Percentiles rank a stretch among this genome's conserved stretches.
Evolutionary conservation across 2,329 filamentous ascomycete genomes (phyloP).

Genomic region (Paraphoma chrysanthemicola): DNA sequence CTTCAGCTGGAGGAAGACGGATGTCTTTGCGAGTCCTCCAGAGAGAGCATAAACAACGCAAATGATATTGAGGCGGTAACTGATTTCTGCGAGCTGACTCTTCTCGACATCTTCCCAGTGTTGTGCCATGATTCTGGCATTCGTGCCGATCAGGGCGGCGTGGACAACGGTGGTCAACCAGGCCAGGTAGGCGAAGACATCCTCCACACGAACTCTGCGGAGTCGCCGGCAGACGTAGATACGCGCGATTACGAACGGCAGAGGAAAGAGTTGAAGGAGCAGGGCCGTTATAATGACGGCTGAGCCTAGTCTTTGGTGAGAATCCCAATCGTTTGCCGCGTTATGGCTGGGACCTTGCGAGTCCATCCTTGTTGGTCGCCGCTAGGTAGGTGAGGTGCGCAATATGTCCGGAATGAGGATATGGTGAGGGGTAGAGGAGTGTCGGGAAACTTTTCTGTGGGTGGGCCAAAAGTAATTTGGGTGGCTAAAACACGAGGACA

Average conservation of each 20-base stretch:
- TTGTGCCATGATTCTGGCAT: background rate
- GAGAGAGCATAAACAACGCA: conserved; percentile 1
- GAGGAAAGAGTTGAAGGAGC: background rate
- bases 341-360: too few relatives aligned
- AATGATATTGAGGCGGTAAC: background rate
- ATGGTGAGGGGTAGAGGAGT: too few relatives aligned
- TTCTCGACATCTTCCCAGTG: background rate
- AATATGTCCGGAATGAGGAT: too few relatives aligned
- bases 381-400: too few relatives aligned
- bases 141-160: conserved; percentile 4
- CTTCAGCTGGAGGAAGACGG: conserved; percentile 16
- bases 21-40: conserved; percentile 7
- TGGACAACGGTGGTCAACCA: conserved; percentile 11
- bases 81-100: background rate
- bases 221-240: conserved; percentile 6
- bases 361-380: too few relatives aligned
- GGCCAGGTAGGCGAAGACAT: conserved; percentile 11
- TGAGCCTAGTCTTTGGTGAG: background rate
- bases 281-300: background rate
- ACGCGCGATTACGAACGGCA: background rate
- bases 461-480: too few relatives aligned
- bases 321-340: background rate
- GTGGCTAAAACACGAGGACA: too few relatives aligned
- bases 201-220: conserved; percentile 6
- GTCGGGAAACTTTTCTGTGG: too few relatives aligned